Conservation (phyloP, 768 basidiomycete genomes). For the Auricularia cornea region DNA sequence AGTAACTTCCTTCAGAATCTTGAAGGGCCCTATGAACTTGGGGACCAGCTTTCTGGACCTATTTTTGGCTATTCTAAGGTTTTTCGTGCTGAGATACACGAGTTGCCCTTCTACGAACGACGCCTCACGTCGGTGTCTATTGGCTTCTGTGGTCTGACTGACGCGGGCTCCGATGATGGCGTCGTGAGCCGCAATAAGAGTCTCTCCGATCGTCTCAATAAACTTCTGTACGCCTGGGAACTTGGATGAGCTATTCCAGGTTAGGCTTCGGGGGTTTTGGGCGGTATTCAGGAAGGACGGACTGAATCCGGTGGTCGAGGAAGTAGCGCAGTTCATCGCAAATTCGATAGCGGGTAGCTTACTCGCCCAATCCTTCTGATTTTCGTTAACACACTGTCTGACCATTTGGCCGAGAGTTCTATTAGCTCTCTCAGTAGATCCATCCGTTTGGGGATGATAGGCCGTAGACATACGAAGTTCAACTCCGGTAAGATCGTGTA, state of each 20-base stretch:
- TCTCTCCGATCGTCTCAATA: constrained; percentile 1
- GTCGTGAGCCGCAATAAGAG: constrained; percentile 11
- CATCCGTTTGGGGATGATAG: constrained; percentile 36
- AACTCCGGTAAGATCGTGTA: constrained; percentile 21
- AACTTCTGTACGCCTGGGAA: constrained; percentile 6
- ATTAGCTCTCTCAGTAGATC: constrained; percentile 15
- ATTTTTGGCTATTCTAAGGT: constrained; percentile 9
- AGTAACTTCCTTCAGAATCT: constrained; percentile 4
- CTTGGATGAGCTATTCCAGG: background rate
- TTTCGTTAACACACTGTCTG: constrained; percentile 1
- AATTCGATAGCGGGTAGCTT: constrained; percentile 9
- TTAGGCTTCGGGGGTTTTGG: background rate
- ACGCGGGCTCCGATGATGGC: constrained; percentile 12
- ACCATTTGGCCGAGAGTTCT: constrained; percentile 7
- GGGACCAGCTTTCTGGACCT: constrained; percentile 9
- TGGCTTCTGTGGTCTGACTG: constrained; percentile 7
- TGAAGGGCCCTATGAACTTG: constrained; percentile 10
- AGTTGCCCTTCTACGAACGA: constrained; percentile 3
- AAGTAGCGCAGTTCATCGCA: constrained; percentile 11
- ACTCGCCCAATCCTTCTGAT: constrained; percentile 14
- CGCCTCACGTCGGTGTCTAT: background rate
- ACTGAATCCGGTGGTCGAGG: constrained; percentile 4
- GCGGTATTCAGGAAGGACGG: constrained; percentile 10
- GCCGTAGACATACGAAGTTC: constrained; percentile 27
- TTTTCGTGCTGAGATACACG: constrained; percentile 10